Conservation (phyloP, 306 rosid genomes). For the Sindora glabra region DNA sequence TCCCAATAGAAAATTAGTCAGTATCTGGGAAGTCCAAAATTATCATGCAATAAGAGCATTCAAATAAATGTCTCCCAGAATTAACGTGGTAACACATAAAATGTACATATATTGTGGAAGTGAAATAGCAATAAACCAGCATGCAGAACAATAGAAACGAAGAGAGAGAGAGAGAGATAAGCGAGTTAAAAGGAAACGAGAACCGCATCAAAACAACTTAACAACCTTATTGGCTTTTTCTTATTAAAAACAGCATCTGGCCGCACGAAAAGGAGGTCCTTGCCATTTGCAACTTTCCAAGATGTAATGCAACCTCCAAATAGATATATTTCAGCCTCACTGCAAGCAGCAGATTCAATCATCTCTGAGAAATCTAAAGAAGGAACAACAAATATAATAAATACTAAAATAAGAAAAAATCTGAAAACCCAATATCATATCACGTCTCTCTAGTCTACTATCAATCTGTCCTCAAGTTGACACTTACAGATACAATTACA, state of each 20-base stretch:
- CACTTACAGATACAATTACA: too few relatives aligned
- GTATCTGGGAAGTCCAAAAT: conserved; percentile 10
- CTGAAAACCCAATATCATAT: too few relatives aligned
- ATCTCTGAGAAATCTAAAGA: background rate
- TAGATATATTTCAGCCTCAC: conserved; percentile 80
- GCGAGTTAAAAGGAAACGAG: background rate
- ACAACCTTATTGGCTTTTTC: conserved; percentile 91
- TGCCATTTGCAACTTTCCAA: conserved; percentile 71
- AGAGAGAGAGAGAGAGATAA: background rate
- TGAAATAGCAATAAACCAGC: background rate
- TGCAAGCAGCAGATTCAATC: conserved; percentile 25
- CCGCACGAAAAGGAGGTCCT: conserved; percentile 83
- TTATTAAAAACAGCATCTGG: conserved; percentile 85
- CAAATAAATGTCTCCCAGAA: background rate
- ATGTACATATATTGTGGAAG: background rate
- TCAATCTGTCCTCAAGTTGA: too few relatives aligned
- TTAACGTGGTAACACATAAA: background rate
- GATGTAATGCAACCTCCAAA: conserved; percentile 86
- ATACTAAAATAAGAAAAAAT: background rate
- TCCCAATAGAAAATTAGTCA: conserved; percentile 32
- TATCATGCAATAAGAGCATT: background rate
- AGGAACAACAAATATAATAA: background rate
- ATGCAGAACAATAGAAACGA: background rate
- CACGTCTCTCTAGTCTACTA: too few relatives aligned
- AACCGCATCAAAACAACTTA: background rate